A percentile compares a stretch with the other conserved stretches of the same genome.
phyloP scores from a whole-genome alignment of 1,139 yeast species.

The Pneumocystis sp. region DNA sequence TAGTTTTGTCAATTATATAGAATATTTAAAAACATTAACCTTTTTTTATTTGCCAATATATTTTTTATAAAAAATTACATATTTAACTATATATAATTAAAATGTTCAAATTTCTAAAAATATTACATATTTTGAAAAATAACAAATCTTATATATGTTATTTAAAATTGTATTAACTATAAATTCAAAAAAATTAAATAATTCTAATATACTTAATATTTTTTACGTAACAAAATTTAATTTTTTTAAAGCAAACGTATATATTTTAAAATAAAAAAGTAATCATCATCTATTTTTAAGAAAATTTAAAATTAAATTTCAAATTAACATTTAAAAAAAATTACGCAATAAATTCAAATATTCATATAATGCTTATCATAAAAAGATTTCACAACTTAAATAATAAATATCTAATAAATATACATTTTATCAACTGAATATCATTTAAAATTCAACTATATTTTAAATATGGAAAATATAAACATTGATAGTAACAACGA shows the following conservation, averaged over 20 bases:
- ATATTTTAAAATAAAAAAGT: too few species aligned
- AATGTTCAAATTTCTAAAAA: neutral
- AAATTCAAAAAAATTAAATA: neutral
- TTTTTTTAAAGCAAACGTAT: too few species aligned
- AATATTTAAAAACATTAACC: too few species aligned
- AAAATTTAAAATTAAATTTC: neutral
- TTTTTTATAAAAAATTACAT: neutral
- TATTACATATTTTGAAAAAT: neutral
- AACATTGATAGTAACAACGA: constrained; percentile 19
- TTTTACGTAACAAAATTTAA: too few species aligned
- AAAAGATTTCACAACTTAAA: neutral
- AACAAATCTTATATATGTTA: neutral
- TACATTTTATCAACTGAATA: neutral
- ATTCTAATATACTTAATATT: too few species aligned
- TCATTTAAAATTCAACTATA: neutral
- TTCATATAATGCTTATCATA: neutral
- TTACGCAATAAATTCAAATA: neutral
- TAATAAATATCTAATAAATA: neutral
- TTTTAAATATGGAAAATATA: constrained; percentile 11
- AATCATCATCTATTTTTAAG: too few species aligned
- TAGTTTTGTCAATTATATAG: too few species aligned
- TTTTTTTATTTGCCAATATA: neutral
- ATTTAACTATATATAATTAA: neutral
- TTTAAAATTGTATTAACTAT: too few species aligned
- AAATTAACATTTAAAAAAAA: neutral